Evolutionary conservation across 1,284 basidiomycete genomes (phyloP), one percentile per base, ranked within the genome.

Genomic region (Cutaneotrichosporon cavernicola): DNA sequence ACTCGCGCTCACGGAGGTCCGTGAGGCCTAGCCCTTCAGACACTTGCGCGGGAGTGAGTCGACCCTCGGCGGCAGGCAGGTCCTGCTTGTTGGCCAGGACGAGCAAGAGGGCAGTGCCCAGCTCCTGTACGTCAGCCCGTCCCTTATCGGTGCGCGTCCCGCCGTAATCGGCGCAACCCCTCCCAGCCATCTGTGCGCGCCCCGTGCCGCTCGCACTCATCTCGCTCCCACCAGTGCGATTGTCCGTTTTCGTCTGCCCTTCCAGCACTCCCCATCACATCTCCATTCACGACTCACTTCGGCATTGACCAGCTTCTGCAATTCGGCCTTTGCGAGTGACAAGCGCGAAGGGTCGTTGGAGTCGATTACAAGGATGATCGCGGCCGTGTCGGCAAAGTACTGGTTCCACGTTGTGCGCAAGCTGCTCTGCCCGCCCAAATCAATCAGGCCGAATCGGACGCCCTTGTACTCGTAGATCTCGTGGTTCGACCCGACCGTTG

Each of bases 61-160:
- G 70, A 36, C 76, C 76, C 46, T 75, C 72, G 0, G 70, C 66
- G 14, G 69, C 71, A 8, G 78, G 77, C n/a, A 84, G 76, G 65
- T 84, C 83, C 67, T 84, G 83, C 70, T 84, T 84, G 72, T 84
- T 84, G 5, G 83, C 83, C 55, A 83, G 79, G 6, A 84, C 80
- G 31, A 84, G 72, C 36, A 84, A 75, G 14, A 82, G 78, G 0
- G 82, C 76, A 9, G 75, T 76, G 43, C 73, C 63, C 7, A 82
- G 72, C 63, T 79, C 76, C 78, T 81, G 61, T 5, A 14, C 31
- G 31, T 53, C 51, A 53, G 51, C 30, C 31, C 18, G 9, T 10
- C 16, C 30, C 51, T 32, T 53, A n/a, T 46, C 43, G 43, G 43
- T 18, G 43, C 18, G 18, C 43, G 18, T 16, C 18, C 43, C 43